A percentile compares a stretch with the other conserved stretches of the same genome.
These are phyloP conservation scores for Licmophora abbreviata DNA, from an alignment of 108 stramenopile genomes.

Conservation along the genomic window DNA sequence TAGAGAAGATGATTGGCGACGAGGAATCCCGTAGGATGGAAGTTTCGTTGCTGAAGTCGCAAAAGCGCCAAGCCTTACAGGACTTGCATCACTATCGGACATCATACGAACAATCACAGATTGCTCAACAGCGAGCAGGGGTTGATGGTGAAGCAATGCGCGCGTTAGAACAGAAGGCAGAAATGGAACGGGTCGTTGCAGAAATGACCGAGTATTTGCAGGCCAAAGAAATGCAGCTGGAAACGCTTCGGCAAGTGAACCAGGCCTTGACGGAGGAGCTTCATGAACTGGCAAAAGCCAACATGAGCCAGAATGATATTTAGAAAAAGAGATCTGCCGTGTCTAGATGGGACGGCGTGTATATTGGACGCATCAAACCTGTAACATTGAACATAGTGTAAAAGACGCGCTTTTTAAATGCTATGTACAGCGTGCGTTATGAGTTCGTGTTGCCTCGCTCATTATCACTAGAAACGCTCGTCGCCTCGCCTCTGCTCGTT, in stretches of 20 bases:
- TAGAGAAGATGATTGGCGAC: slow-evolving; percentile 41
- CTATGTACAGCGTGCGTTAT: no score
- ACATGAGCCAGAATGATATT: slow-evolving; percentile 34
- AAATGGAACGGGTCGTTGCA: slow-evolving; percentile 61
- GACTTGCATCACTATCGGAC: slow-evolving; percentile 38
- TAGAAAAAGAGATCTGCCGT: no score
- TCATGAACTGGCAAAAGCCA: slow-evolving; percentile 26
- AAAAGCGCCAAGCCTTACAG: slow-evolving; percentile 45
- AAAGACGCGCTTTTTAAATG: no score
- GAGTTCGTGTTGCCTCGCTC: no score
- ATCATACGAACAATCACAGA: slow-evolving; percentile 31
- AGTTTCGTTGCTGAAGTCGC: slow-evolving; percentile 34
- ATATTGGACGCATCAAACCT: no score
- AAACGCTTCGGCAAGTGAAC: slow-evolving; percentile 71
- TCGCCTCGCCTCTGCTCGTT: no score
- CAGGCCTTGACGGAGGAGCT: slow-evolving; percentile 49
- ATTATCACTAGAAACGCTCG: no score
- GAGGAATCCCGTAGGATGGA: slow-evolving; percentile 34
- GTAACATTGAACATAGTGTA: no score
- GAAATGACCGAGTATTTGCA: slow-evolving; percentile 68
- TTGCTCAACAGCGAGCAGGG: slow-evolving; percentile 36
- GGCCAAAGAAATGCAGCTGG: slow-evolving; percentile 78
- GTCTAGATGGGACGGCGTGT: no score
- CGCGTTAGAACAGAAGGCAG: slow-evolving; percentile 40
- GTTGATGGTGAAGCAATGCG: slow-evolving; percentile 20